Percentiles rank a stretch among this genome's conserved stretches.
These are phyloP conservation scores for Vigna nakashimae DNA, from an alignment of 306 rosid species.

Conservation along the genomic window DNA sequence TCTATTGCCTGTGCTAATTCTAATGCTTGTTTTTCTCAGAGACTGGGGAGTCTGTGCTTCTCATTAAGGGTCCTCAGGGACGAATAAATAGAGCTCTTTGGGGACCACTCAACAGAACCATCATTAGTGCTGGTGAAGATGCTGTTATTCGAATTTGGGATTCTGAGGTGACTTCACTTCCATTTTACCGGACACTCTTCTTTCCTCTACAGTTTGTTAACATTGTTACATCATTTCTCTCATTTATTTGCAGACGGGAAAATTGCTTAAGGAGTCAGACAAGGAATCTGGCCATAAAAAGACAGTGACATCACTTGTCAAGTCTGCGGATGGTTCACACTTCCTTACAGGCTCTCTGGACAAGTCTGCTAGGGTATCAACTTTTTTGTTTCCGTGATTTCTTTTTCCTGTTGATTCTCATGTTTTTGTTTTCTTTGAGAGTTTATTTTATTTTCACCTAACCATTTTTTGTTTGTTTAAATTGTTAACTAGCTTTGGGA, in stretches of 20 bases:
- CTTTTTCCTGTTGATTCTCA: not conserved
- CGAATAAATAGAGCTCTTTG: slow-evolving; percentile 94
- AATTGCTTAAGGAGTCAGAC: slow-evolving; percentile 70
- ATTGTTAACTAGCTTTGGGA: slow-evolving; percentile 79
- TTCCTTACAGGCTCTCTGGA: slow-evolving; percentile 89
- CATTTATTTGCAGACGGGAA: slow-evolving; percentile 71
- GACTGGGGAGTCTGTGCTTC: slow-evolving; percentile 72
- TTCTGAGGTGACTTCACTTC: slow-evolving; percentile 59
- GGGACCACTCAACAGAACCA: slow-evolving; percentile 87
- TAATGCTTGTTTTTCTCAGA: slow-evolving; percentile 52
- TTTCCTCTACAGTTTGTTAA: not conserved
- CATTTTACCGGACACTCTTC: not conserved
- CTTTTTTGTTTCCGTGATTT: not conserved
- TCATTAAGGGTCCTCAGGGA: slow-evolving; percentile 87
- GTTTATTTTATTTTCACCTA: not conserved
- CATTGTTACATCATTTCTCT: not conserved
- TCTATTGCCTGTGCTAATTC: not conserved
- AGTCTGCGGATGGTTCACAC: slow-evolving; percentile 82
- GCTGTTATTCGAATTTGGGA: slow-evolving; percentile 88
- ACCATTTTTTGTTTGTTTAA: slow-evolving; percentile 11
- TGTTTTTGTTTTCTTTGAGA: not conserved
- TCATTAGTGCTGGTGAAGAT: slow-evolving; percentile 95
- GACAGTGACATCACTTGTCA: slow-evolving; percentile 70
- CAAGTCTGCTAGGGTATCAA: slow-evolving; percentile 80
- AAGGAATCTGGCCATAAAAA: slow-evolving; percentile 87